phyloP scores from a whole-genome alignment of 2,329 filamentous ascomycete genomes.

The Colletotrichum neosansevieriae region DNA sequence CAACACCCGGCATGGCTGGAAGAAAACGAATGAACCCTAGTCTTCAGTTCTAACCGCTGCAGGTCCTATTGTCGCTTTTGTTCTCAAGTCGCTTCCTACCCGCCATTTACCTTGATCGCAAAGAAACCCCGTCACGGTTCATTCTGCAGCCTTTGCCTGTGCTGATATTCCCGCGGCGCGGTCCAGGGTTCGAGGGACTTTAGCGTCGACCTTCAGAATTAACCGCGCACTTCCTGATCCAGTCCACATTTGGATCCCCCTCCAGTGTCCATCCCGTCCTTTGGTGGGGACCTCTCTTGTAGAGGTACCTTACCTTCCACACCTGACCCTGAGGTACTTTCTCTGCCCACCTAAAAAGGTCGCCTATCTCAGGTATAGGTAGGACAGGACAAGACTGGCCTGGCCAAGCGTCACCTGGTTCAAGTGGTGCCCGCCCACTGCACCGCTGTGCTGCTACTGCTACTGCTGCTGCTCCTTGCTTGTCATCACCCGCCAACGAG shows the following conservation, averaged over 20 bases:
- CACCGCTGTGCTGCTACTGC: slow-evolving; percentile 28
- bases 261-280: slow-evolving; percentile 47
- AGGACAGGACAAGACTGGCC: slow-evolving; percentile 13
- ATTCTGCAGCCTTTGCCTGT: slow-evolving; percentile 56
- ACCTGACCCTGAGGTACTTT: slow-evolving; percentile 13
- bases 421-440: slow-evolving; percentile 35
- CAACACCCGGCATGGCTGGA: slow-evolving; percentile 41
- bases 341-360: not conserved
- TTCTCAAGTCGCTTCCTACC: slow-evolving; percentile 43
- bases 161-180: slow-evolving; percentile 39
- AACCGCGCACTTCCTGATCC: slow-evolving; percentile 2
- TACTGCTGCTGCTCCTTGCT: not conserved
- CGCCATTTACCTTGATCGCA: not conserved
- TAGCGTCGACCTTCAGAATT: not conserved
- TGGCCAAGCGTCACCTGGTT: slow-evolving; percentile 42
- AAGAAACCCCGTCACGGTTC: slow-evolving; percentile 50
- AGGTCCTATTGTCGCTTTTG: slow-evolving; percentile 40
- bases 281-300: slow-evolving; percentile 50
- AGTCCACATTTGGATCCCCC: slow-evolving; percentile 25
- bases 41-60: slow-evolving; percentile 52
- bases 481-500: slow-evolving; percentile 35
- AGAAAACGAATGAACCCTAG: slow-evolving; percentile 54
- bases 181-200: slow-evolving; percentile 9
- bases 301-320: slow-evolving; percentile 1
- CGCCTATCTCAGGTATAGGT: no score